Conservation (phyloP, 2,329 filamentous ascomycete species). For the Penicillium crustosum region DNA sequence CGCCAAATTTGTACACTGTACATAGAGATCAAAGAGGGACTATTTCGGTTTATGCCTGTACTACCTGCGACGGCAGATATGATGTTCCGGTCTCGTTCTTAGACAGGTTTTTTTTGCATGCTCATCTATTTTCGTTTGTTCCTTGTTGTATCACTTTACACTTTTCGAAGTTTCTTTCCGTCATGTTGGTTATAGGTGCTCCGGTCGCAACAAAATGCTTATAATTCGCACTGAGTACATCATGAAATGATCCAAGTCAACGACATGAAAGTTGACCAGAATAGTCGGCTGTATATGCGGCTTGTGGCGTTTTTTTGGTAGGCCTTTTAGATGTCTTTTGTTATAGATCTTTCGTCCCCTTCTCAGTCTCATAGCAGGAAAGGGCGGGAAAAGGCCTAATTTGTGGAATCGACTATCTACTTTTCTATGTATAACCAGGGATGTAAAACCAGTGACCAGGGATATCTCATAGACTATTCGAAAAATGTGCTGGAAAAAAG, state of each 20-base stretch:
- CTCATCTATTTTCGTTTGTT: conserved; percentile 29
- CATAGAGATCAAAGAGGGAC: conserved; percentile 38
- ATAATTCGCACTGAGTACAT: conserved; percentile 9
- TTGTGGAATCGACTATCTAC: not conserved
- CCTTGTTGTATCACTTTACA: conserved; percentile 27
- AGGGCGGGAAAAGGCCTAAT: not conserved
- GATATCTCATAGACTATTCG: not conserved
- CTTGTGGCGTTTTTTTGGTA: not conserved
- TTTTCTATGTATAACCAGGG: not conserved
- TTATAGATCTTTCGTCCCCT: not conserved
- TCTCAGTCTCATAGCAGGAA: not conserved
- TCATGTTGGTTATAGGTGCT: conserved; percentile 22
- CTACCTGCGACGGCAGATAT: conserved; percentile 32
- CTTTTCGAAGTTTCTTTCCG: conserved; percentile 18
- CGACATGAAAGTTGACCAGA: not conserved
- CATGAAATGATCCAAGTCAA: not conserved
- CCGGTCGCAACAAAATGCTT: conserved; percentile 15
- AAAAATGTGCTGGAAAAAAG: no score
- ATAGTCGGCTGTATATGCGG: not conserved
- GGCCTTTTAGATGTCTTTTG: not conserved
- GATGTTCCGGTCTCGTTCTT: conserved; percentile 34
- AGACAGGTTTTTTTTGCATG: conserved; percentile 37
- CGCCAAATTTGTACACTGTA: conserved; percentile 41
- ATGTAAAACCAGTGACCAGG: not conserved
- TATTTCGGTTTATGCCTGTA: conserved; percentile 33